Evolutionary conservation across 495 filamentous ascomycete genomes (phyloP).

Genomic region (Aspergillus homomorphus): DNA sequence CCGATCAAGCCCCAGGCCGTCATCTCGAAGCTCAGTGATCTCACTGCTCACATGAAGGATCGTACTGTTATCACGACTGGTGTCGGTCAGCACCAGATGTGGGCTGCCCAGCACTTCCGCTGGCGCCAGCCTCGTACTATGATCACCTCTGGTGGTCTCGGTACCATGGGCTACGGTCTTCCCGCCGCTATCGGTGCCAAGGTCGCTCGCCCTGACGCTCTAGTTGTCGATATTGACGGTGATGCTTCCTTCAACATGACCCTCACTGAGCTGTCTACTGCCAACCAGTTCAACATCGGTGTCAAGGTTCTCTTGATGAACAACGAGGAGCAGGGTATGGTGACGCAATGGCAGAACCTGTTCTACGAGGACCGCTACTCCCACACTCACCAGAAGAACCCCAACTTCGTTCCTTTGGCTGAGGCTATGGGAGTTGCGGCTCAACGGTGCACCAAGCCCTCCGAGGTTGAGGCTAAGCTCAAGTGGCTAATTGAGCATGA

Average conservation of each 20-base stretch:
- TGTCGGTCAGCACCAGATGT: slow-evolving; percentile 98
- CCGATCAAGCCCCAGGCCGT: slow-evolving; percentile 86
- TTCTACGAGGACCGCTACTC: slow-evolving; percentile 93
- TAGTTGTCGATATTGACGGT: slow-evolving; percentile 92
- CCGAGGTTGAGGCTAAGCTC: slow-evolving; percentile 61
- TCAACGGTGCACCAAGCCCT: slow-evolving; percentile 53
- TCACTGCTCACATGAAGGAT: slow-evolving; percentile 70
- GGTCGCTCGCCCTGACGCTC: slow-evolving; percentile 78
- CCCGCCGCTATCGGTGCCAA: slow-evolving; percentile 93
- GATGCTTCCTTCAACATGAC: slow-evolving; percentile 97
- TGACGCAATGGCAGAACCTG: slow-evolving; percentile 92
- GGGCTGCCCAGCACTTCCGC: slow-evolving; percentile 90
- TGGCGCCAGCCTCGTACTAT: slow-evolving; percentile 87
- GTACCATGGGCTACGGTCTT: slow-evolving; percentile 94
- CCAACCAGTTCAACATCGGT: slow-evolving; percentile 85
- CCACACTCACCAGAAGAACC: slow-evolving; percentile 91
- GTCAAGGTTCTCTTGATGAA: slow-evolving; percentile 91
- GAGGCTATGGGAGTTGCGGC: slow-evolving; percentile 67
- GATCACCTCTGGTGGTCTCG: slow-evolving; percentile 88
- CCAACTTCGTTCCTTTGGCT: slow-evolving; percentile 47
- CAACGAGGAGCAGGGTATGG: slow-evolving; percentile 94
- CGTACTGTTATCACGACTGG: slow-evolving; percentile 84
- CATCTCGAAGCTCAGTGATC: slow-evolving; percentile 75
- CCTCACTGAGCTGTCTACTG: slow-evolving; percentile 84
- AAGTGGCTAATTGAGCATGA: slow-evolving; percentile 57